phyloP scores from a whole-genome alignment of 2,329 filamentous ascomycete species.

The Ceratocystis smalleyi region DNA sequence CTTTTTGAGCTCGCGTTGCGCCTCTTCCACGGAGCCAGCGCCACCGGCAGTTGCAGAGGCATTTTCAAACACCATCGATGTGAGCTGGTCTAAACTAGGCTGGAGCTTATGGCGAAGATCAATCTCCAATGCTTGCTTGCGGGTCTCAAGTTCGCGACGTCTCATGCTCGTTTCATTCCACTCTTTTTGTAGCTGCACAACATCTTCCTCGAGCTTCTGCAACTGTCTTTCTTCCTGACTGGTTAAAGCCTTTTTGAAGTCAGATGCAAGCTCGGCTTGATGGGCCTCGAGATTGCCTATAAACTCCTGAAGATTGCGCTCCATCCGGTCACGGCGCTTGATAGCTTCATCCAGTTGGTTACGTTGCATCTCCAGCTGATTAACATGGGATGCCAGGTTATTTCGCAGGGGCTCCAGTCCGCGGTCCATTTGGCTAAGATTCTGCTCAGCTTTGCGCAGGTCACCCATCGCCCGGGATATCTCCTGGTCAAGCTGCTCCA shows the following conservation, averaged over 20 bases:
- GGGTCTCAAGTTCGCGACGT: constrained; percentile 61
- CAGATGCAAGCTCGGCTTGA: constrained; percentile 63
- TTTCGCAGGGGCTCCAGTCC: constrained; percentile 66
- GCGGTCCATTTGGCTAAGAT: constrained; percentile 59
- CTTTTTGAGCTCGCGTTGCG: constrained; percentile 66
- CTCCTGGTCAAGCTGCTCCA: constrained; percentile 71
- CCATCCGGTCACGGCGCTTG: constrained; percentile 49
- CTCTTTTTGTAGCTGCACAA: constrained; percentile 61
- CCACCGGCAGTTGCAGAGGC: constrained; percentile 22
- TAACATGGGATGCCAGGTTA: constrained; percentile 61
- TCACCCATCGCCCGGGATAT: constrained; percentile 78
- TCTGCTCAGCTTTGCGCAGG: constrained; percentile 67
- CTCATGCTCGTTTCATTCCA: constrained; percentile 59
- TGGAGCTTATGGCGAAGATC: constrained; percentile 81
- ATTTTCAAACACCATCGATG: constrained; percentile 56
- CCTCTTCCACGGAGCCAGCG: constrained; percentile 53
- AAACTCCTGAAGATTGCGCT: constrained; percentile 59
- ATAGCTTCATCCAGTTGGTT: constrained; percentile 58
- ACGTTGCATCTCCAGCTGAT: constrained; percentile 56
- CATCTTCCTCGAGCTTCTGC: constrained; percentile 49
- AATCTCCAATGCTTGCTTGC: constrained; percentile 70
- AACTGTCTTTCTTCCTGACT: constrained; percentile 69
- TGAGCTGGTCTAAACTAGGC: constrained; percentile 74
- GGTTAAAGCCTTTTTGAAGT: constrained; percentile 84
- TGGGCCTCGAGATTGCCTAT: constrained; percentile 60